These are phyloP conservation scores for Ottelia alismoides DNA, from an alignment of 106 monocot genomes.

Conservation along the genomic window DNA sequence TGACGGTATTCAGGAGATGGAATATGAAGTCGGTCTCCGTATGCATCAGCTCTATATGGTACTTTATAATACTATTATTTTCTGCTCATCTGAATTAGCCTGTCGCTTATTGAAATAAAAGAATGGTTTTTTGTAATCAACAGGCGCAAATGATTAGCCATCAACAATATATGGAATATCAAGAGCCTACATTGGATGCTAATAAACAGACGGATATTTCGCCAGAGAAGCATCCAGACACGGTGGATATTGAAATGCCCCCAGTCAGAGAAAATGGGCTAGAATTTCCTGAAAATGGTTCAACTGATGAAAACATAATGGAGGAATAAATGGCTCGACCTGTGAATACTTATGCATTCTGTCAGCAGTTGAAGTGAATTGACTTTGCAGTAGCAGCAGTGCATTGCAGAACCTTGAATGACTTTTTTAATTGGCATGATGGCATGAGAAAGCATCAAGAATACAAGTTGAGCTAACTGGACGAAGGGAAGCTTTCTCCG, in stretches of 20 bases:
- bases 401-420: too few relatives aligned
- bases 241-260: conserved; percentile 26
- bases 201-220: conserved; percentile 7
- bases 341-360: too few relatives aligned
- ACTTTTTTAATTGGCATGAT: too few relatives aligned
- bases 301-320: conserved; percentile 1
- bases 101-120: background rate
- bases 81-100: background rate
- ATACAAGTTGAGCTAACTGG: too few relatives aligned
- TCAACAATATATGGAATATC: conserved; percentile 17
- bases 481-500: too few relatives aligned
- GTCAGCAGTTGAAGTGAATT: too few relatives aligned
- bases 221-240: background rate
- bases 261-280: conserved; percentile 9
- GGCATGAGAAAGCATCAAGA: too few relatives aligned
- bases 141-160: conserved; percentile 47
- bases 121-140: background rate
- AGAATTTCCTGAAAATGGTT: background rate
- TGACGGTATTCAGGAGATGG: conserved; percentile 67
- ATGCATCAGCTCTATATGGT: conserved; percentile 83
- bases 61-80: conserved; percentile 3
- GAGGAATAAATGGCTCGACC: too few relatives aligned
- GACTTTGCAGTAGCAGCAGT: too few relatives aligned
- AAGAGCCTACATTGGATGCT: conserved; percentile 2
- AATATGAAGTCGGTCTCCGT: conserved; percentile 41